Evolutionary conservation across 1,284 basidiomycete species (phyloP).

Genomic region (Ceraceosorus guamensis): DNA sequence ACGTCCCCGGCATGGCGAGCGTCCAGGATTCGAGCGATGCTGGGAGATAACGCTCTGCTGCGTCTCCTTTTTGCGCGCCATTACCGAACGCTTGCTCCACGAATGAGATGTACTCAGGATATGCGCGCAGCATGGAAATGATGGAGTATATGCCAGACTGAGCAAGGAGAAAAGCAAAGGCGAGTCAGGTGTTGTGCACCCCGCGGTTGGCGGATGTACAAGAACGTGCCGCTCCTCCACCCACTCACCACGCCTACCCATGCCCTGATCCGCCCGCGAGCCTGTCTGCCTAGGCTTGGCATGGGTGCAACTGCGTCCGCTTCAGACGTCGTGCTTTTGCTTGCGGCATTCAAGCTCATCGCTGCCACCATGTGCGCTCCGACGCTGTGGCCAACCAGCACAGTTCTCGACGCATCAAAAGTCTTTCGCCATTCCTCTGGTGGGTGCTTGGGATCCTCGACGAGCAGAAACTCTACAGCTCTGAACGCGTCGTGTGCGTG

Average conservation of each 20-base stretch:
- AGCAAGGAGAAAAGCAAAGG: background rate
- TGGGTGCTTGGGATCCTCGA: background rate
- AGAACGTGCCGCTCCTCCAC: background rate
- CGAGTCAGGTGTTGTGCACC: background rate
- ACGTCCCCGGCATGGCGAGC: background rate
- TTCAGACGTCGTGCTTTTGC: background rate
- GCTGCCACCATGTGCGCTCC: background rate
- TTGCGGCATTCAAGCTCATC: background rate
- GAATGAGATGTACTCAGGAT: background rate
- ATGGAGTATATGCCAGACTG: background rate
- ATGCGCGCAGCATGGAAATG: background rate
- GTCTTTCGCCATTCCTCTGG: background rate
- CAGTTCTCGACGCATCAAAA: background rate
- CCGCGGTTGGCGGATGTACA: no score
- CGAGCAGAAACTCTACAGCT: slow-evolving; percentile 2
- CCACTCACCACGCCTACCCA: background rate
- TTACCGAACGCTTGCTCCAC: background rate
- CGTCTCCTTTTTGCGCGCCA: background rate
- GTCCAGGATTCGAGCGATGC: background rate
- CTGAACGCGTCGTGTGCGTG: background rate
- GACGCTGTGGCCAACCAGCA: background rate
- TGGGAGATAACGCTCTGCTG: background rate
- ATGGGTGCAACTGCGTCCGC: background rate
- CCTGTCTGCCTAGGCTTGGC: background rate
- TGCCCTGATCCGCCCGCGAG: background rate